Percentiles rank a stretch among this genome's conserved stretches.
Evolutionary conservation across 1,284 basidiomycete species (phyloP).

Genomic region (Tilletia caries): DNA sequence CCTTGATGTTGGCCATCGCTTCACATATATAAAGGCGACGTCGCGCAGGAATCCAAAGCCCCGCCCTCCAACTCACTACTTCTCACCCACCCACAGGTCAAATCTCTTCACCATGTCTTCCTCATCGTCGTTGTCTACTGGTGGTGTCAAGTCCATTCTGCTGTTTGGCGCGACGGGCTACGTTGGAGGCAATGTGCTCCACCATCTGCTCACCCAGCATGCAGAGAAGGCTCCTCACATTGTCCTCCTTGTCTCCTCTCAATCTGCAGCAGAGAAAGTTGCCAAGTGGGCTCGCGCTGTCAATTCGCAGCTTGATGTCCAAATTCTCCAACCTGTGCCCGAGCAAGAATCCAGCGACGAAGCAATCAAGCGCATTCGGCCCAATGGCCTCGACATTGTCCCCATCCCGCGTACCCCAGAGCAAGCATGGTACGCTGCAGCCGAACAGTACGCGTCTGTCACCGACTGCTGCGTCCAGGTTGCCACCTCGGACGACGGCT

Average conservation of each 20-base stretch:
- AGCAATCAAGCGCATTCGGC: neutral
- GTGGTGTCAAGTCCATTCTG: slow-evolving; percentile 13
- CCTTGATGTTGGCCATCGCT: too few species aligned
- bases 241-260: slow-evolving; percentile 10
- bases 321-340: neutral
- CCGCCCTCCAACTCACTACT: too few species aligned
- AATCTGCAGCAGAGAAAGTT: neutral
- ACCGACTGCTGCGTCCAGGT: slow-evolving; percentile 15
- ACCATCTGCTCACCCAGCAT: slow-evolving; percentile 12
- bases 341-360: neutral
- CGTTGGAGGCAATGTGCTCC: slow-evolving; percentile 18
- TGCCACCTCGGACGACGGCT: slow-evolving; percentile 23
- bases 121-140: too few species aligned
- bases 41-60: too few species aligned
- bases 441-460: slow-evolving; percentile 2
- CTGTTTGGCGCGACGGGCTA: slow-evolving; percentile 21
- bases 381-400: slow-evolving; percentile 12
- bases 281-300: neutral
- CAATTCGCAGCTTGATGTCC: neutral
- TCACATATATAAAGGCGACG: too few species aligned
- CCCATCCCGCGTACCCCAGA: neutral
- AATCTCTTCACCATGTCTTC: too few species aligned
- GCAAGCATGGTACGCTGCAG: slow-evolving; percentile 16
- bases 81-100: too few species aligned
- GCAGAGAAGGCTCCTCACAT: neutral